Conservation (phyloP, 805 yeast species). For the Yamadazyma sp. region DNA sequence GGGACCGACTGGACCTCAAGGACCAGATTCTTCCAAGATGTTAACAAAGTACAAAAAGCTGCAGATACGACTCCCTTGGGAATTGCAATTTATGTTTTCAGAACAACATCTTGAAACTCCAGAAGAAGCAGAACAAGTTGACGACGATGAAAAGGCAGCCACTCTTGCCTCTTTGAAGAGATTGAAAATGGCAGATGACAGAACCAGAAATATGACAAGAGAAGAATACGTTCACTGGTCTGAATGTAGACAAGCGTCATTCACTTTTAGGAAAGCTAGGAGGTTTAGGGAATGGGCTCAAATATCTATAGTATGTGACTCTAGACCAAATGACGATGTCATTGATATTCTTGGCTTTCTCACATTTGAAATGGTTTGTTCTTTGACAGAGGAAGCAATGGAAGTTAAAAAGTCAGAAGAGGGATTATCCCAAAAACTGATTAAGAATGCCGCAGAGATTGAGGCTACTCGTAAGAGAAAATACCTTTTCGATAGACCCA, state of each 20-base stretch:
- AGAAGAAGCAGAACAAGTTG: slow-evolving; percentile 58
- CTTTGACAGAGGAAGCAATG: slow-evolving; percentile 88
- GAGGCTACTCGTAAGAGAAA: slow-evolving; percentile 35
- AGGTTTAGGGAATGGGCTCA: slow-evolving; percentile 97
- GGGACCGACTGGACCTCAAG: slow-evolving; percentile 27
- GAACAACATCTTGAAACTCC: slow-evolving; percentile 82
- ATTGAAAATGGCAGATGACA: slow-evolving; percentile 87
- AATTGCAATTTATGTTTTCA: slow-evolving; percentile 85
- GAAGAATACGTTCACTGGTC: slow-evolving; percentile 99
- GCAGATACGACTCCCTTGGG: slow-evolving; percentile 91
- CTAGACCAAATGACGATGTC: slow-evolving; percentile 93
- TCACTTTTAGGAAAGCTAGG: slow-evolving; percentile 92
- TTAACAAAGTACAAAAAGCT: slow-evolving; percentile 62
- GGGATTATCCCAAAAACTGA: slow-evolving; percentile 37
- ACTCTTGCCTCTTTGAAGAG: slow-evolving; percentile 84
- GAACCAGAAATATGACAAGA: slow-evolving; percentile 90
- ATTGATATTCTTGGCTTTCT: slow-evolving; percentile 92
- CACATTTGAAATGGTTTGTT: slow-evolving; percentile 95
- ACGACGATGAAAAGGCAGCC: slow-evolving; percentile 89
- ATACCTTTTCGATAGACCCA: slow-evolving; percentile 83
- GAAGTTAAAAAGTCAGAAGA: slow-evolving; percentile 72
- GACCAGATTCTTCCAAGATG: slow-evolving; percentile 42
- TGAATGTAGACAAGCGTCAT: slow-evolving; percentile 96
- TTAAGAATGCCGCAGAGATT: slow-evolving; percentile 20
- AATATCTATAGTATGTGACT: slow-evolving; percentile 75